Base-by-base conservation (phyloP, 345 rosid species). In the Rhizophora mangle region DNA sequence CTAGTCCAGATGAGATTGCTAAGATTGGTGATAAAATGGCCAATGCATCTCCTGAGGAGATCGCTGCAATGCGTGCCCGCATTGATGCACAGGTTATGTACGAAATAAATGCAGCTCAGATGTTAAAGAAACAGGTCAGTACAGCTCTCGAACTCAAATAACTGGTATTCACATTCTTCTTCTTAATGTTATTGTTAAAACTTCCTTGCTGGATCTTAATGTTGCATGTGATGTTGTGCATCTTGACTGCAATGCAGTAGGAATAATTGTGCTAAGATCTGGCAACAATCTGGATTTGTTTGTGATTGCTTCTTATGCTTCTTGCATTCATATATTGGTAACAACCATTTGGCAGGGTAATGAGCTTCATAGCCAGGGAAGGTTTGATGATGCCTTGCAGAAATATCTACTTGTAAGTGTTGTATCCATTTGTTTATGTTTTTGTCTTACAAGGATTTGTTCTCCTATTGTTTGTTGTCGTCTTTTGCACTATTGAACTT, bases 1-100 rank as follows among this genome's bases (percentile, higher is more conserved):
- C 89, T 2, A 82, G 81, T 31, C 97, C 98, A 0, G 96, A 88
- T 78, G 93, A 90, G 75, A 88, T 96, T 87, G 89, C 96, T 49
- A 86, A 96, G 82, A 90, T 96, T 29, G 77, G 99, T 24, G 88
- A 92, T 76, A 92, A 88, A 84, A 85, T 92, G 89, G 94, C 94
- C 1, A 89, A 87, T 54, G 92, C 90, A 21, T 86, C 91, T 0
- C 97, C 97, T 74, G 93, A 89, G 74, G 97, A 90, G 80, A 80
- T 92, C 21, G 96, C 97, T 32, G 67, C 91, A 29, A 83, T 92
- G 82, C 97, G 87, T 77, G 82, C 89, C 6, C 96, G 81, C 10
- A 83, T 85, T 6, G 92, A 95, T 86, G 88, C 96, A 54, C 96
- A 90, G 68, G 69, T 84, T 27, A 82, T 78, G 56, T 92, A 92